Percentiles rank a stretch among this genome's conserved stretches.
Conservation (phyloP, 2,329 filamentous ascomycete genomes). For the Ilyonectria sp. region DNA sequence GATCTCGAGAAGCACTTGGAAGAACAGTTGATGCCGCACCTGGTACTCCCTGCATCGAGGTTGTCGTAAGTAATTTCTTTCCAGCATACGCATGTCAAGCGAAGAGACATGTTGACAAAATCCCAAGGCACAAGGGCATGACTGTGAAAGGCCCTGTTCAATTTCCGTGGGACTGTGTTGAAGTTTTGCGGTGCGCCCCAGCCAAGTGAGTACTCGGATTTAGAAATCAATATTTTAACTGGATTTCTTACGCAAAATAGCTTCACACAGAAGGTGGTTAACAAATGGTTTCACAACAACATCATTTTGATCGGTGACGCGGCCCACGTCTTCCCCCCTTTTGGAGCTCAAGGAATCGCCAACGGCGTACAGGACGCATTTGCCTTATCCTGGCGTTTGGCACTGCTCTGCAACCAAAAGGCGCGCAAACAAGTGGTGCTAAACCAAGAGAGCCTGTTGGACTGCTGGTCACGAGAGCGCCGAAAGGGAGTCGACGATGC, state of each 20-base stretch:
- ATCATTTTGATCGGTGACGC: constrained; percentile 63
- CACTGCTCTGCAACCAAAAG: not conserved
- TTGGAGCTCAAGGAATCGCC: constrained; percentile 55
- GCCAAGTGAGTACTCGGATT: too few relatives aligned
- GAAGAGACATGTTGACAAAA: not conserved
- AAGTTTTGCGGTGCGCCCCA: not conserved
- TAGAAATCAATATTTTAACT: too few relatives aligned
- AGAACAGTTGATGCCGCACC: not conserved
- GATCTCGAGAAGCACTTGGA: not conserved
- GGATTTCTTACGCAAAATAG: constrained; percentile 11
- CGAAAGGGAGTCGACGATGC: constrained; percentile 18
- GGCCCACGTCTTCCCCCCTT: constrained; percentile 67
- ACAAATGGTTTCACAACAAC: constrained; percentile 59
- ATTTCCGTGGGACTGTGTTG: not conserved
- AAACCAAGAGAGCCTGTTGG: not conserved
- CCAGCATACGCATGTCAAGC: not conserved
- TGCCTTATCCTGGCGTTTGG: constrained; percentile 36
- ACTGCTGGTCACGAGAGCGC: constrained; percentile 14
- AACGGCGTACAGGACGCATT: constrained; percentile 53
- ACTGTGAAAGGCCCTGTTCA: not conserved
- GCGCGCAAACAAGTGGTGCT: too few relatives aligned
- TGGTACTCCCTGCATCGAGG: not conserved
- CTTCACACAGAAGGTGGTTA: constrained; percentile 62
- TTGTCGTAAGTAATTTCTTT: not conserved
- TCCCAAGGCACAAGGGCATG: not conserved